Evolutionary conservation across 306 rosid species (phyloP).

Genomic region (Arachis hypogaea): DNA sequence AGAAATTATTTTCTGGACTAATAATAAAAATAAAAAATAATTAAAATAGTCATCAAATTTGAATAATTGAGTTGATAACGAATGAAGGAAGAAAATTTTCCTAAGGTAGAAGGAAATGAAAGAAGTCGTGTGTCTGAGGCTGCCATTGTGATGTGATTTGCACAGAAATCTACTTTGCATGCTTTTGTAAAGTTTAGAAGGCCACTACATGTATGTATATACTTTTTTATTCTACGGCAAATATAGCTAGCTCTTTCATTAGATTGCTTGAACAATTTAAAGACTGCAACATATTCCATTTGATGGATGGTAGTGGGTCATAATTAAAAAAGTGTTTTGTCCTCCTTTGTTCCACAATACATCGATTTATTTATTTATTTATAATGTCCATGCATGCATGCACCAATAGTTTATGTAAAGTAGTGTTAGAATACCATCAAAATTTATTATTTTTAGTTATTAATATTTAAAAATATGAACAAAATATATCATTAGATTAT

Average conservation of each 20-base stretch:
- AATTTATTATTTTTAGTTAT: no score
- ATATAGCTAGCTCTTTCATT: not conserved
- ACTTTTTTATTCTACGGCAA: slow-evolving; percentile 19
- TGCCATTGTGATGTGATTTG: slow-evolving; percentile 2
- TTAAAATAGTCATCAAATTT: no score
- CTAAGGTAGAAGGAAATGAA: not conserved
- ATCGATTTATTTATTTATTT: not conserved
- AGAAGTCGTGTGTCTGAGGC: not conserved
- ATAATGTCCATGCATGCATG: no score
- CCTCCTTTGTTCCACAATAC: not conserved
- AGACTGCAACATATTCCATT: not conserved
- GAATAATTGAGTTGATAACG: no score
- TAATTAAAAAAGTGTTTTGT: not conserved
- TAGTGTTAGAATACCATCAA: no score
- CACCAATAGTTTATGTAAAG: slow-evolving; percentile 1
- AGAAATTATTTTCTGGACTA: no score
- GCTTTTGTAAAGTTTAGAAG: slow-evolving; percentile 29
- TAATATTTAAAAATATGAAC: no score
- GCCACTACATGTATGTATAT: not conserved
- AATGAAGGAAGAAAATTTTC: no score
- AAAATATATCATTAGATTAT: no score
- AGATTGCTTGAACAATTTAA: slow-evolving; percentile 5
- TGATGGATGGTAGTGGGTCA: not conserved
- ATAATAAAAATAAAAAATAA: no score
- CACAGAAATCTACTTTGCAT: not conserved